A percentile compares a stretch with the other conserved stretches of the same genome.
Conservation (phyloP, 2,329 filamentous ascomycete genomes). For the Penicillium decumbens region DNA sequence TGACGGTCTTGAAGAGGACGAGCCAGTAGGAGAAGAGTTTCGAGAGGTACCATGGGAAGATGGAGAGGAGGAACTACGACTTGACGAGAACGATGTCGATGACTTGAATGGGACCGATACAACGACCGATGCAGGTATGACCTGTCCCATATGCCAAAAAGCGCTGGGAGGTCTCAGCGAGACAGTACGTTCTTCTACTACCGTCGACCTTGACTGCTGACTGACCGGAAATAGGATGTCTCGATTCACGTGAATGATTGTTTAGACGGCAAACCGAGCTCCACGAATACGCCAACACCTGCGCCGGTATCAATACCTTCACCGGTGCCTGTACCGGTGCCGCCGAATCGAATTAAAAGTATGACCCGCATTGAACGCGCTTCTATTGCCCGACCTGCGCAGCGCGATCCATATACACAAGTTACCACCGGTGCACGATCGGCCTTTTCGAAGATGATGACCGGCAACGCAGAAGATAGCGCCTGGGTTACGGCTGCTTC, state of each 20-base stretch:
- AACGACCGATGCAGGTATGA: slow-evolving; percentile 19
- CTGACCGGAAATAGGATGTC: slow-evolving; percentile 54
- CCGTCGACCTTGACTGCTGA: neutral
- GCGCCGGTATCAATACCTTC: neutral
- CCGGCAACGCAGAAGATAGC: slow-evolving; percentile 78
- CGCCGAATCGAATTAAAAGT: slow-evolving; percentile 10
- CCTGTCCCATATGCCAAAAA: slow-evolving; percentile 74
- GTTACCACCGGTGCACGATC: slow-evolving; percentile 49
- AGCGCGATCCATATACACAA: slow-evolving; percentile 70
- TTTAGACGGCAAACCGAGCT: slow-evolving; percentile 72
- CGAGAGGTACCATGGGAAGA: slow-evolving; percentile 61
- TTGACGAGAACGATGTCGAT: slow-evolving; percentile 27
- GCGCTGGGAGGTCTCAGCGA: slow-evolving; percentile 57
- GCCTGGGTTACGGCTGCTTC: slow-evolving; percentile 87
- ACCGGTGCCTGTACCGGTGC: slow-evolving; percentile 12
- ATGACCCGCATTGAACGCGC: slow-evolving; percentile 62
- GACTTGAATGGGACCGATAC: slow-evolving; percentile 15
- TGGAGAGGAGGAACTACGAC: slow-evolving; percentile 34
- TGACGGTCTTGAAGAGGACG: slow-evolving; percentile 58
- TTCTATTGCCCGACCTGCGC: slow-evolving; percentile 69
- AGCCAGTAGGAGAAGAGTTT: slow-evolving; percentile 60
- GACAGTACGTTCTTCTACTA: slow-evolving; percentile 26
- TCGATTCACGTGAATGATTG: slow-evolving; percentile 88
- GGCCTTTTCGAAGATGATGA: slow-evolving; percentile 92
- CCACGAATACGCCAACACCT: slow-evolving; percentile 40